Base-by-base conservation (phyloP, 1,284 basidiomycete species). In the Sanghuangporus weigelae region DNA sequence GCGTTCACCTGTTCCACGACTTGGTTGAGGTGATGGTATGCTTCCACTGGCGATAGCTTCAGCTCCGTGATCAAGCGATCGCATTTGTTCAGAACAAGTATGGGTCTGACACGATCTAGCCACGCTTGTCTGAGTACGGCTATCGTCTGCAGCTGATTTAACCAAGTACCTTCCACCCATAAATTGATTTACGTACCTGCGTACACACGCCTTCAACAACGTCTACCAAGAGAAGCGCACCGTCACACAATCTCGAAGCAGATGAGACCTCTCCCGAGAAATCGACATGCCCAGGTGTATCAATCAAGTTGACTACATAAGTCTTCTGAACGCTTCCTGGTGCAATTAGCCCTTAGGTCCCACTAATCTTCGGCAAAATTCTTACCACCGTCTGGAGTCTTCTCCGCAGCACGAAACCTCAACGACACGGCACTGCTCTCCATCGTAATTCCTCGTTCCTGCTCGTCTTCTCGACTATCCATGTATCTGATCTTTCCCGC, bases 131-230 rank as follows among this genome's bases (percentile, higher is more conserved):
- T 84, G 8, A 99, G 82, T 7, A 99, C 97, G 1, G 95, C 86
- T 67, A 98, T 93, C 0, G 97, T 99, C 93, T 97, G 67, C 21
- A 26, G 23, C 48, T 10, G 39, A 14, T 11, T 35, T 50, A 2
- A 26, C n/a, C 12, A 48, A 1, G 14, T 48, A 38, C 26, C 2
- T 10, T 40, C 38, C 36, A 35, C 39, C 36, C 35, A 55, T 50
- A 11, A 46, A 38, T 50, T 46, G 61, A 55, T 23, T 35, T 31
- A 31, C 86, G 68, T 66, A 90, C 94, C 80, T 98, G 96, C 1
- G 96, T 98, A 73, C 95, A 98, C 7, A 99, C 97, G 19, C 97
- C 97, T 78, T 99, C 97, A 4, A 98, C 95, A 0, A 94, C 95
- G 74, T 99, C 97, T 2, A 99, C 94, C n/a, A 99, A 81, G 36